Evolutionary conservation across 2,329 filamentous ascomycete species (phyloP), one percentile per base, ranked within the genome.

Genomic region (Tricladium varicosporioides): DNA sequence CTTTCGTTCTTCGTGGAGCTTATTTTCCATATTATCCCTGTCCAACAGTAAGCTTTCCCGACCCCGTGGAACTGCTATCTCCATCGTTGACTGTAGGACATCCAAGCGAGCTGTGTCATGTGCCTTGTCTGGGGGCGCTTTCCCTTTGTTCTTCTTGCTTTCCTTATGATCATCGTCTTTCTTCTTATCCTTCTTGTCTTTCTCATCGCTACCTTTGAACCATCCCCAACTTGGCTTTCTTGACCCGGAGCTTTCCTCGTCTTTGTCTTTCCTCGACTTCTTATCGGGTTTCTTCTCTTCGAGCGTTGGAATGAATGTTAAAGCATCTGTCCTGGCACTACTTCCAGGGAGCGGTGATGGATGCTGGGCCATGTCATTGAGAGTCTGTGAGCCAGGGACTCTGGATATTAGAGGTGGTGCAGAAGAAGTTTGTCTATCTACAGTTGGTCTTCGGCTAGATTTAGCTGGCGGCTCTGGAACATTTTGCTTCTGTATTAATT

Each of bases 211-310:
- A 32, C 92, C 81, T 65, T 86, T 86, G 70, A 95, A 84, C 88
- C 89, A 92, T 64, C 90, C 90, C 89, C 91, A 89, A 59, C 87
- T 89, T 10, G 91, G 92, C 70, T 94, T 96, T 59, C 87, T 83
- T 19, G 79, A 76, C 5, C 78, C 73, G 2, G 77, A 78, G 51
- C 80, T 85, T 1, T 86, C 79, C 5, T 69, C 70, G 9, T 87
- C 82, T 61, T 82, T 85, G 4, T 92, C 88, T 68, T 89, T 91
- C 70, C 88, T 92, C 51, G 84, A 81, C 65, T 87, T 91, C 70
- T 85, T 86, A n/a, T 92, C 89, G 0, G 76, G 67, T 66, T 88
- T 91, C 71, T 85, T 88, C 53, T 94, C 89, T 57, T 92, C 89
- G 2, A 89, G 76, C 0, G 87, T 93, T 0, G 92, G 90, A 51